A percentile compares a stretch with the other conserved stretches of the same genome.
Conservation (phyloP, 805 yeast species). For the Komagataella pseudopastoris region DNA sequence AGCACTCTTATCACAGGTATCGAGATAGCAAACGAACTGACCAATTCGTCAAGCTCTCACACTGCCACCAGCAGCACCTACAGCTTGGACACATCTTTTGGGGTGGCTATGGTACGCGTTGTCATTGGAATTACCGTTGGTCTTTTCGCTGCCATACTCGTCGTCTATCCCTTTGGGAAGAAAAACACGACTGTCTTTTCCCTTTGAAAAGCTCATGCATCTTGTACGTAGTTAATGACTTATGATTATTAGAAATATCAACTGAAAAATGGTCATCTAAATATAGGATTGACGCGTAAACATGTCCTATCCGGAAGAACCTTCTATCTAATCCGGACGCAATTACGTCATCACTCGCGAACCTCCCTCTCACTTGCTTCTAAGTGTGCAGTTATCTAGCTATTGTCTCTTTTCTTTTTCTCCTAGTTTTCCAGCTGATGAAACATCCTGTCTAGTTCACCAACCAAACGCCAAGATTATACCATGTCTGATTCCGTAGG, state of each 20-base stretch:
- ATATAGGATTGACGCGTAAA: neutral
- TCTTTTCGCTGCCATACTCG: constrained; percentile 76
- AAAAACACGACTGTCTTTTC: constrained; percentile 81
- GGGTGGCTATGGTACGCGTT: constrained; percentile 83
- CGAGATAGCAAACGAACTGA: constrained; percentile 55
- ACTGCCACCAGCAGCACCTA: constrained; percentile 11
- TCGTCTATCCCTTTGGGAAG: constrained; percentile 87
- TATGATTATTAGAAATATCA: too few species aligned
- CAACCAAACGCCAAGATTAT: neutral
- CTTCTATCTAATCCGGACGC: too few species aligned
- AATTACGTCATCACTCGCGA: neutral
- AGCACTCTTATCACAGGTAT: constrained; percentile 76
- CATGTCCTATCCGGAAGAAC: neutral
- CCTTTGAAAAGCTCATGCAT: constrained; percentile 22
- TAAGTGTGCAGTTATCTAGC: neutral
- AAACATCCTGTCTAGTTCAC: neutral
- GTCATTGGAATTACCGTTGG: constrained; percentile 93
- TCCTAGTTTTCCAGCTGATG: neutral
- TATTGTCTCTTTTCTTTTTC: neutral
- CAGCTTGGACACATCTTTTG: constrained; percentile 30
- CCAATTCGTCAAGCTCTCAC: constrained; percentile 17
- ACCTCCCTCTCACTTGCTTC: neutral
- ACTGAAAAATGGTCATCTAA: neutral
- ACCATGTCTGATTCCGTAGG: neutral
- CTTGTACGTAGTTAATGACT: neutral